Conservation (phyloP, 106 monocot genomes). For the Xerophyta viscosa region DNA sequence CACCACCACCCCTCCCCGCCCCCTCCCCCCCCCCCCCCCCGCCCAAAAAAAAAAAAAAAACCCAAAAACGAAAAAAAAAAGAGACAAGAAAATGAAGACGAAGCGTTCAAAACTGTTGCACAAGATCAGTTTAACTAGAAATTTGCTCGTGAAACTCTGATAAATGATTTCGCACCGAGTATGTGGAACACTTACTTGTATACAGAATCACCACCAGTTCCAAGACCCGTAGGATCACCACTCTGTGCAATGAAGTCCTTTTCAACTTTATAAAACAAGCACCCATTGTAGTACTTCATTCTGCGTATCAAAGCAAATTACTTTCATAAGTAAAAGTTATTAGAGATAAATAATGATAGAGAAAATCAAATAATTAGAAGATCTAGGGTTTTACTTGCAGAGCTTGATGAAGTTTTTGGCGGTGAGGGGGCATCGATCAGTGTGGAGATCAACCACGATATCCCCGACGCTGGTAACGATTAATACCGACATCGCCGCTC, state of each 20-base stretch:
- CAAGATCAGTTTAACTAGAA: too few relatives aligned
- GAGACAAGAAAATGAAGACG: too few relatives aligned
- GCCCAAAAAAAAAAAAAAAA: too few relatives aligned
- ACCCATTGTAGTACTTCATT: conserved; percentile 97
- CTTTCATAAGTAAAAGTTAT: too few relatives aligned
- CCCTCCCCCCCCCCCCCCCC: too few relatives aligned
- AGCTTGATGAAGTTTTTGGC: conserved; percentile 98
- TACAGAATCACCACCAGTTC: conserved; percentile 75
- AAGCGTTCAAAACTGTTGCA: too few relatives aligned
- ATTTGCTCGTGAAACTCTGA: too few relatives aligned
- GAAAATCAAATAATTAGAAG: neutral
- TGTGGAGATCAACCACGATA: conserved; percentile 80
- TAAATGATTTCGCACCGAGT: too few relatives aligned
- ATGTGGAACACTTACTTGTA: conserved; percentile 56
- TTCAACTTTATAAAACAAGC: conserved; percentile 92
- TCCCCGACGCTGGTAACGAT: conserved; percentile 95
- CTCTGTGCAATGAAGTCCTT: conserved; percentile 94
- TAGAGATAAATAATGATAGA: neutral
- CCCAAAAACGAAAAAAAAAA: too few relatives aligned
- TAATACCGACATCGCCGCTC: conserved; percentile 67
- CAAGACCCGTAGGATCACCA: conserved; percentile 86
- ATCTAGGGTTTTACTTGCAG: conserved; percentile 55
- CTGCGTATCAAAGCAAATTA: conserved; percentile 31
- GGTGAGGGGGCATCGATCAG: conserved; percentile 81
- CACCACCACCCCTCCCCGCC: too few relatives aligned